phyloP scores from a whole-genome alignment of 2,329 filamentous ascomycete species.

The Diplodia scrobiculata region DNA sequence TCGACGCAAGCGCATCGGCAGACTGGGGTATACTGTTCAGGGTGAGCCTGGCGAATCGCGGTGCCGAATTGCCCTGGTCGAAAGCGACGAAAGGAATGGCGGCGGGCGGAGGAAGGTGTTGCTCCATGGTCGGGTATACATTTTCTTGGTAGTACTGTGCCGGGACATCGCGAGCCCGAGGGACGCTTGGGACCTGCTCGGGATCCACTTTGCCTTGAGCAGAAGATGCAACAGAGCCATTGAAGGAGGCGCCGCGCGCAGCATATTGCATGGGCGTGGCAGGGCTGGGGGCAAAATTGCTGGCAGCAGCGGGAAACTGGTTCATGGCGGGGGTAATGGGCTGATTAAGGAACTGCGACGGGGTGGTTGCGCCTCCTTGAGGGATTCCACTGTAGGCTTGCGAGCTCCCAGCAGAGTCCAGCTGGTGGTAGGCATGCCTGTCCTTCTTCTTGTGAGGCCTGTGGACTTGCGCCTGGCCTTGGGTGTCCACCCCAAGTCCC shows the following conservation, averaged over 20 bases:
- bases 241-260: conserved; percentile 40
- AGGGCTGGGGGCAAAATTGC: conserved; percentile 53
- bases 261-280: conserved; percentile 43
- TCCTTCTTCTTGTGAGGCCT: conserved; percentile 72
- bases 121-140: conserved; percentile 93
- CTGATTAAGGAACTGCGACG: conserved; percentile 62
- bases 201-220: conserved; percentile 78
- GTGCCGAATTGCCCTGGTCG: conserved; percentile 95
- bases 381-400: conserved; percentile 71
- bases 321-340: conserved; percentile 52
- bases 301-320: conserved; percentile 65
- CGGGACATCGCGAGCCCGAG: conserved; percentile 76
- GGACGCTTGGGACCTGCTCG: conserved; percentile 90
- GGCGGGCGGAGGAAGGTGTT: conserved; percentile 85
- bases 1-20: conserved; percentile 75
- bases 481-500: conserved; percentile 62
- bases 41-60: conserved; percentile 87
- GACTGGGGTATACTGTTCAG: conserved; percentile 90
- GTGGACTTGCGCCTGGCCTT: conserved; percentile 50
- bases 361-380: conserved; percentile 57
- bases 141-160: conserved; percentile 84
- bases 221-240: conserved; percentile 54
- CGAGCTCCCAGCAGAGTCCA: conserved; percentile 71
- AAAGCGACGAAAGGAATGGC: conserved; percentile 87
- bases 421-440: conserved; percentile 84